These are phyloP conservation scores for Cinnamomum micranthum DNA, from an alignment of 164 flowering plant species.

Conservation along the genomic window DNA sequence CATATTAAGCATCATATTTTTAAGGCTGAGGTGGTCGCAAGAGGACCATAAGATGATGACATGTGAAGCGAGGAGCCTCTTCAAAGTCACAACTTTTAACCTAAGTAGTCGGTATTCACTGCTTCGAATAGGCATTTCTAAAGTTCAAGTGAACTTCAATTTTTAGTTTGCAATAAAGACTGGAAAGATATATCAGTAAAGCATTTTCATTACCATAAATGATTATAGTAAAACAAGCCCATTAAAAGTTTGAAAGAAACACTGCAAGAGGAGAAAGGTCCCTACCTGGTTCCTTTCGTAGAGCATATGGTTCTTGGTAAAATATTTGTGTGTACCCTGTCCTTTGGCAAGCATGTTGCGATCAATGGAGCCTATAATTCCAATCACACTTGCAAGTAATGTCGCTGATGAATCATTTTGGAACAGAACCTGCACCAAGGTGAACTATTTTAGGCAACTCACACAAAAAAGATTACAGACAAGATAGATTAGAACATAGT, in stretches of 20 bases:
- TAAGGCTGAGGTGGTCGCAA: too few relatives aligned
- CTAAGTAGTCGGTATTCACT: too few relatives aligned
- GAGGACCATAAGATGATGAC: too few relatives aligned
- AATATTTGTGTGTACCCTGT: slow-evolving; percentile 83
- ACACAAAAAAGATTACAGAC: background rate
- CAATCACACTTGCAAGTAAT: slow-evolving; percentile 87
- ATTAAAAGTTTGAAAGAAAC: too few relatives aligned
- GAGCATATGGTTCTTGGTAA: slow-evolving; percentile 94
- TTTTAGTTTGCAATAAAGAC: too few relatives aligned
- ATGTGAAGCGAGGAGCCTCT: too few relatives aligned
- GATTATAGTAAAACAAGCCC: too few relatives aligned
- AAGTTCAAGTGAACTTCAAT: too few relatives aligned
- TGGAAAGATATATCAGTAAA: too few relatives aligned
- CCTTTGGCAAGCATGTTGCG: slow-evolving; percentile 92
- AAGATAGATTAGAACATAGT: background rate
- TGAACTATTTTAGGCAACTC: background rate
- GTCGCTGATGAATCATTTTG: slow-evolving; percentile 99
- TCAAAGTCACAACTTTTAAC: too few relatives aligned
- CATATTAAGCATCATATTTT: background rate
- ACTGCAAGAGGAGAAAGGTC: slow-evolving; percentile 7
- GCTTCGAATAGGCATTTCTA: too few relatives aligned
- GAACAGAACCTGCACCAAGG: slow-evolving; percentile 74
- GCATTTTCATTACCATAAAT: too few relatives aligned
- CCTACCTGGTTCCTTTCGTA: slow-evolving; percentile 92
- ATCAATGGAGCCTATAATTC: slow-evolving; percentile 87